Percentiles rank a stretch among this genome's conserved stretches.
Evolutionary conservation across 1,139 yeast genomes (phyloP).

Genomic region (Kurtzmaniella quercitrusa): DNA sequence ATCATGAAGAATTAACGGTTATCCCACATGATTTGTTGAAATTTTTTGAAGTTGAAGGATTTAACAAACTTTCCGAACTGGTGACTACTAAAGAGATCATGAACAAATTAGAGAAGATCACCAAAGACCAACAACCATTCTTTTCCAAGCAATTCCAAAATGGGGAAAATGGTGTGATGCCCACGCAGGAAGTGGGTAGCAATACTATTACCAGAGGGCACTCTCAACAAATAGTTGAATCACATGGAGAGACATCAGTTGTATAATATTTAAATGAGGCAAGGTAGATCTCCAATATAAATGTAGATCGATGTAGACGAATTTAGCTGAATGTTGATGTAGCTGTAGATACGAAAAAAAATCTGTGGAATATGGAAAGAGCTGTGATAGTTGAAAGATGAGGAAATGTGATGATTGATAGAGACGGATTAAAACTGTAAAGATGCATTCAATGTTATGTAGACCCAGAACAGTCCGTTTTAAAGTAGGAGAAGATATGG

Average conservation of each 20-base stretch:
- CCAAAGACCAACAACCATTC: slow-evolving; percentile 27
- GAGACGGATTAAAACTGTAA: no score
- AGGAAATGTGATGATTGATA: no score
- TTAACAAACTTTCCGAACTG: slow-evolving; percentile 17
- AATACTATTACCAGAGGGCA: slow-evolving; percentile 35
- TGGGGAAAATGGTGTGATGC: slow-evolving; percentile 12
- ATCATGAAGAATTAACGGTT: slow-evolving; percentile 74
- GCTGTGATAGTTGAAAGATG: no score
- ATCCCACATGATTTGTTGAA: slow-evolving; percentile 59
- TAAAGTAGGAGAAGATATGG: no score
- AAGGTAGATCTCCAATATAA: neutral
- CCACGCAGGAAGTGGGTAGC: slow-evolving; percentile 19
- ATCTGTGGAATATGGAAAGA: no score
- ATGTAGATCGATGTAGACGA: no score
- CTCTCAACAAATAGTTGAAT: slow-evolving; percentile 25
- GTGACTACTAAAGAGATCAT: slow-evolving; percentile 36
- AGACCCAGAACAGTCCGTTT: no score
- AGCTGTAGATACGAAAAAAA: no score
- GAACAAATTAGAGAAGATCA: slow-evolving; percentile 26
- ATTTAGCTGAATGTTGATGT: no score
- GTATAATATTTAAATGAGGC: slow-evolving; percentile 1
- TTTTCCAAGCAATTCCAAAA: slow-evolving; percentile 13
- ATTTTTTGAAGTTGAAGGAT: slow-evolving; percentile 34
- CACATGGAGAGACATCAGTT: slow-evolving; percentile 23
- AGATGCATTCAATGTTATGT: no score